Evolutionary conservation across 2,329 filamentous ascomycete genomes (phyloP), one percentile per base, ranked within the genome.

Genomic region (Diplodia mutila): DNA sequence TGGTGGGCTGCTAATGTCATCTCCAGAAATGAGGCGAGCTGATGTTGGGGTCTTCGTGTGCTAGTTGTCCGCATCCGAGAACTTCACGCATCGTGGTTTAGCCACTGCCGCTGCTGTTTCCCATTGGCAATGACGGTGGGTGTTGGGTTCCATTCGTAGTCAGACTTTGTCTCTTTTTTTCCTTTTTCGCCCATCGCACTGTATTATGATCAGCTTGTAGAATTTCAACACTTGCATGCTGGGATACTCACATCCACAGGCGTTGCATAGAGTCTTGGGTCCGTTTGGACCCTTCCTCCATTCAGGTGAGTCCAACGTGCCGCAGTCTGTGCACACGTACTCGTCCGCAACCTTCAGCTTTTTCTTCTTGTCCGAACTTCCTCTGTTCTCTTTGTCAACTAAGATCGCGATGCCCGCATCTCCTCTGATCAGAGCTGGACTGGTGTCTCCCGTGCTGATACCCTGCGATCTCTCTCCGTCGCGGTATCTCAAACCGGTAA

Each of bases 241-340:
- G 3, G 52, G 25, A 7, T 18, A 83, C 84, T 80, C 73, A 86
- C 86, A 91, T 89, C 94, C 94, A 76, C 94, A 98, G 8, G 94
- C 94, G 81, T 98, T 98, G 80, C 94, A 98, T 14, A 98, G 82
- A 9, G 94, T 97, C 80, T 98, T 97, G 1, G 94, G 94, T 2
- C 94, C 94, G 70, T 88, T 92, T 0, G 94, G 94, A 0, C 94
- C 94, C 78, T 97, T 97, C 70, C 94, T 86, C 94, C 94, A 98
- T 82, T 98, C 94, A 0, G 94, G 94, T 18, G 92, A 97, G 75
- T 97, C 94, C 49, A 96, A 85, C 0, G 93, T 97, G 83, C 94
- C 94, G 80, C 94, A 98, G 78, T 97, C 94, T 1, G 92, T 94
- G 79, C 94, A 98, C 46, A 97, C 92, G 76, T 97, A 97, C 83